phyloP scores from a whole-genome alignment of 805 yeast genomes.

The Monosporozyma solicola region DNA sequence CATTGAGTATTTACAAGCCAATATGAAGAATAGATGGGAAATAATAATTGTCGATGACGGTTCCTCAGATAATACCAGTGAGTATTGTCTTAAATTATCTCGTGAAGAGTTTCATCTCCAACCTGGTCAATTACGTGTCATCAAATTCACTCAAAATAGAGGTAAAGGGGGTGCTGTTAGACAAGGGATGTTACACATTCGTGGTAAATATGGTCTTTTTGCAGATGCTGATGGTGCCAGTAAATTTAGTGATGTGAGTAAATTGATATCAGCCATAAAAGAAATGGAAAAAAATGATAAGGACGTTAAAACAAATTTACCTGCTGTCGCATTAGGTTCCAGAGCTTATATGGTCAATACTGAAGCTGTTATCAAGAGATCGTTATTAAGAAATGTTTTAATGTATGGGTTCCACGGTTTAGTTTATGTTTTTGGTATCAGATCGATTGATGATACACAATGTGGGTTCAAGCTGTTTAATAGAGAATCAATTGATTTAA shows the following conservation, averaged over 20 bases:
- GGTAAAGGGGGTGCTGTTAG: constrained; percentile 97
- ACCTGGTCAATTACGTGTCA: constrained; percentile 60
- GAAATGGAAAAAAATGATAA: constrained; percentile 15
- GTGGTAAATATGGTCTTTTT: constrained; percentile 70
- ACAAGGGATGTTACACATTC: constrained; percentile 71
- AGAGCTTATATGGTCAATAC: constrained; percentile 95
- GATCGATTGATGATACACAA: constrained; percentile 85
- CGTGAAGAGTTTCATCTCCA: constrained; percentile 34
- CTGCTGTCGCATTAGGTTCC: constrained; percentile 79
- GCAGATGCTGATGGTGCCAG: constrained; percentile 99
- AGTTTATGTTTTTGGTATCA: constrained; percentile 81
- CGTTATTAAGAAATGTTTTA: constrained; percentile 76
- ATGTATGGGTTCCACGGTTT: constrained; percentile 89
- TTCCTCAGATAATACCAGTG: constrained; percentile 69
- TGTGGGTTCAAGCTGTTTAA: constrained; percentile 95
- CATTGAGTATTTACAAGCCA: constrained; percentile 40
- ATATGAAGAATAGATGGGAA: constrained; percentile 40
- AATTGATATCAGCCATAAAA: constrained; percentile 39
- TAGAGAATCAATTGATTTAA: constrained; percentile 47
- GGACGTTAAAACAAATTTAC: constrained; percentile 17
- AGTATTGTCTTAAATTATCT: constrained; percentile 57
- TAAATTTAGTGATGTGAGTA: constrained; percentile 56
- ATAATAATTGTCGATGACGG: constrained; percentile 89
- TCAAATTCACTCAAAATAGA: constrained; percentile 63
- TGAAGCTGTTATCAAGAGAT: constrained; percentile 92